Percentiles rank a stretch among this genome's conserved stretches.
These are phyloP conservation scores for Citrus inodora DNA, from an alignment of 345 rosid species.

Conservation along the genomic window DNA sequence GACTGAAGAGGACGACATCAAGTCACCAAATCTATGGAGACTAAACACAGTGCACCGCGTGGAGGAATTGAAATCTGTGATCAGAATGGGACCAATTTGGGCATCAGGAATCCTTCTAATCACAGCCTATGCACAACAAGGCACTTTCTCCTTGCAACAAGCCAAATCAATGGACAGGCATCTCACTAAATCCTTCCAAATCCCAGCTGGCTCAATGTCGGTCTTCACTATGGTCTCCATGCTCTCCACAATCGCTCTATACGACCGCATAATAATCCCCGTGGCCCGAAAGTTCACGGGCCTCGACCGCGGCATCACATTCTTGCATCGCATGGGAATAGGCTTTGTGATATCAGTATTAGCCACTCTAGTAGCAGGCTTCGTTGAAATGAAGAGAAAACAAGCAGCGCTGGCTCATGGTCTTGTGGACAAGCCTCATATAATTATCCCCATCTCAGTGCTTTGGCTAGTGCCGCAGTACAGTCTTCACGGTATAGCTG, in stretches of 20 bases:
- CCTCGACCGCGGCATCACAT: constrained; percentile 41
- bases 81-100: constrained; percentile 56
- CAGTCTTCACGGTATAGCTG: constrained; percentile 12
- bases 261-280: constrained; percentile 40
- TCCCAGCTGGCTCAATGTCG: constrained; percentile 49
- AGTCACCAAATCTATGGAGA: constrained; percentile 40
- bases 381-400: constrained; percentile 42
- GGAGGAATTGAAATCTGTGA: constrained; percentile 41
- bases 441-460: constrained; percentile 30
- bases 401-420: constrained; percentile 27
- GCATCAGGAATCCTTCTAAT: constrained; percentile 46
- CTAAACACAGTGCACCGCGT: constrained; percentile 51
- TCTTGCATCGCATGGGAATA: constrained; percentile 46
- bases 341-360: constrained; percentile 41
- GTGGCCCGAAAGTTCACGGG: constrained; percentile 31
- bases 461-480: constrained; percentile 55
- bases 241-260: constrained; percentile 38
- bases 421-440: constrained; percentile 16
- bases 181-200: constrained; percentile 31
- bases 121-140: constrained; percentile 45
- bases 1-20: constrained; percentile 24
- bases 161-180: constrained; percentile 49
- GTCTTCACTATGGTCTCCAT: constrained; percentile 43
- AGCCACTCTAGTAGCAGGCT: constrained; percentile 49
- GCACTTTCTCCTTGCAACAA: constrained; percentile 48